Evolutionary conservation across 2,329 filamentous ascomycete species (phyloP), one percentile per base, ranked within the genome.

Genomic region (Aureobasidium melanogenum): DNA sequence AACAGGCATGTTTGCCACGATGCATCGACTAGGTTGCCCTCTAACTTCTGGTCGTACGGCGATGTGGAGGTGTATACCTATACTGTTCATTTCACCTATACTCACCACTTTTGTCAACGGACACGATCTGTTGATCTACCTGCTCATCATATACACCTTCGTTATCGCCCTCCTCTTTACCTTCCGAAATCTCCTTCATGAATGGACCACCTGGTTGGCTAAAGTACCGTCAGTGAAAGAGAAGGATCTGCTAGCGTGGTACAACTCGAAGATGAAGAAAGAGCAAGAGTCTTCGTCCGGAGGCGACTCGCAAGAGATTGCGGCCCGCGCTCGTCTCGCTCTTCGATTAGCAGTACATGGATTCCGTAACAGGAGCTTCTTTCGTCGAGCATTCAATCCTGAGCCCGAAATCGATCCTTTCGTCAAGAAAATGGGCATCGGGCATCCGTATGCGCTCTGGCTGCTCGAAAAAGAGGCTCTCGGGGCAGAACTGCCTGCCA

Each of bases 201-300:
- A 81, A 64, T 87, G 84, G 84, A 79, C 81, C 4, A 81, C 77
- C 2, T 86, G 84, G 84, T 76, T 79, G 63, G 71, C 76, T 58
- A 76, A 77, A 44, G 78, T 83, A 46, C 76, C 78, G 51, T 74
- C 74, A 6, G 70, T 82, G 30, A 75, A 77, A 44, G 80, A 82
- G 64, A 70, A 73, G n/a, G 78, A 80, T 41, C 74, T 82, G 8
- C 71, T 80, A 34, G 71, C 74, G 15, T 83, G 80, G 79, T 81
- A 79, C 67, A 68, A 73, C 12, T 66, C 72, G 19, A 73, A 70
- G 36, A 64, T 67, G 39, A 63, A 64, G 66, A 32, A 47, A 15
- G 64, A 63, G 47, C 63, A 69, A 52, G 62, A 65, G 55, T 38
- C 66, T 58, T 24, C 62, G 3, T 46, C 66, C 4, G 66, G 68